These are phyloP conservation scores for Iberis pinnata DNA, from an alignment of 345 rosid genomes.

Conservation along the genomic window DNA sequence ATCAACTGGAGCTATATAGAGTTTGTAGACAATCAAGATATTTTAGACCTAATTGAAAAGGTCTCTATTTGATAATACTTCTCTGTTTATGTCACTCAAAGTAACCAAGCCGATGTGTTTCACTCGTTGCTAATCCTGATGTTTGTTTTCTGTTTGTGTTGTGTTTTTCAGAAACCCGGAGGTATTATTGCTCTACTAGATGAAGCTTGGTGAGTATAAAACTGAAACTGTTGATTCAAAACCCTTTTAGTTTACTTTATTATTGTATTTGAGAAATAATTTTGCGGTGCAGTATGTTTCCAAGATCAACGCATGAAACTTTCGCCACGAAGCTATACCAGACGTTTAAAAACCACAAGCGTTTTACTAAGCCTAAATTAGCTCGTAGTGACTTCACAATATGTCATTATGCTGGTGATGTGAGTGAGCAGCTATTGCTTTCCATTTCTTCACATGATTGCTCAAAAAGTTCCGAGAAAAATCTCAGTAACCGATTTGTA, in stretches of 20 bases:
- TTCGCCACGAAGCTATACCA: constrained; percentile 97
- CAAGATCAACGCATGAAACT: constrained; percentile 97
- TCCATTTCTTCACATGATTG: constrained; percentile 18
- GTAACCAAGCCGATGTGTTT: too few species aligned
- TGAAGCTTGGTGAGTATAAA: constrained; percentile 84
- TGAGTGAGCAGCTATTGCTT: constrained; percentile 52
- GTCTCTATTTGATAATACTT: constrained; percentile 29
- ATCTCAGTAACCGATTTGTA: constrained; percentile 4
- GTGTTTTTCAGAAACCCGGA: constrained; percentile 90
- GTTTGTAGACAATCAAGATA: constrained; percentile 90
- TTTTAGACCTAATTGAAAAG: constrained; percentile 95
- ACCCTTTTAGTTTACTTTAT: constrained; percentile 15
- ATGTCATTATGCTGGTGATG: constrained; percentile 98
- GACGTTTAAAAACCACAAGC: constrained; percentile 84
- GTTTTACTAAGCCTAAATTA: constrained; percentile 91
- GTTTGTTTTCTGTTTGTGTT: constrained; percentile 4
- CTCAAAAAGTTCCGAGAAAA: constrained; percentile 11
- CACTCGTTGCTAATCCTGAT: constrained; percentile 12
- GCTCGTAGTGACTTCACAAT: constrained; percentile 95
- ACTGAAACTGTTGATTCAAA: constrained; percentile 11
- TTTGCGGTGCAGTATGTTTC: constrained; percentile 76
- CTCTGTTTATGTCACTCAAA: constrained; percentile 6
- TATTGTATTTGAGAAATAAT: constrained; percentile 14
- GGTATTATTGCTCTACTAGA: constrained; percentile 97
- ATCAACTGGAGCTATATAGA: constrained; percentile 99